Evolutionary conservation across 176 grass and related monocot genomes (phyloP).

Genomic region (Bolboschoenus planiculmis): DNA sequence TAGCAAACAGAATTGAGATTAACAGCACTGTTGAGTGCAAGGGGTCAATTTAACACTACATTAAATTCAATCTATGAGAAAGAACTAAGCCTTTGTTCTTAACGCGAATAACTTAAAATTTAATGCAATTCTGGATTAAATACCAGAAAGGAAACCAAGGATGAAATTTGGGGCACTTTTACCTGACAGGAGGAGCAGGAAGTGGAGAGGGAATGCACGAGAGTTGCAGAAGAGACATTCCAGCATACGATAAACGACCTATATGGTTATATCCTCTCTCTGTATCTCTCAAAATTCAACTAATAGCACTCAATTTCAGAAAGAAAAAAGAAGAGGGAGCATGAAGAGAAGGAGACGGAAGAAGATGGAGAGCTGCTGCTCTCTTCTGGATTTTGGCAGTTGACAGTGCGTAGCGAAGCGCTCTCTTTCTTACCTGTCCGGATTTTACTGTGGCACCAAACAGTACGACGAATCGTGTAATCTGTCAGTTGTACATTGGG

Average conservation of each 20-base stretch:
- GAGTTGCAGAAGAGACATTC: neutral
- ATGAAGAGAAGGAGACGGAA: neutral
- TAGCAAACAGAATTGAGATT: neutral
- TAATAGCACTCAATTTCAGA: constrained; percentile 9
- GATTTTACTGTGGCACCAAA: neutral
- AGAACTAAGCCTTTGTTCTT: neutral
- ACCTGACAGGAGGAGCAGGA: neutral
- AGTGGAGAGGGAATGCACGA: neutral
- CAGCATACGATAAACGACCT: neutral
- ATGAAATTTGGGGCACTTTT: neutral
- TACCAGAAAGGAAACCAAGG: neutral
- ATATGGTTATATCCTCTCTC: neutral
- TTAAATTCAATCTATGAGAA: neutral
- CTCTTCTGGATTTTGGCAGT: neutral
- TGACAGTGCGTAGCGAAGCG: neutral
- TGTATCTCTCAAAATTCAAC: neutral
- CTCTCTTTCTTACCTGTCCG: neutral
- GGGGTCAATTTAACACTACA: neutral
- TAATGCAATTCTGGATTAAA: neutral
- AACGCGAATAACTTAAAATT: neutral
- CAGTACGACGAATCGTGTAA: neutral
- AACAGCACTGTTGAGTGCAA: neutral
- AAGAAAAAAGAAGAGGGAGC: neutral
- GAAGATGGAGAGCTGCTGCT: neutral
- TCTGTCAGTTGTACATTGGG: neutral